Conservation (phyloP, 768 basidiomycete genomes). For the Mycena belliarum region DNA sequence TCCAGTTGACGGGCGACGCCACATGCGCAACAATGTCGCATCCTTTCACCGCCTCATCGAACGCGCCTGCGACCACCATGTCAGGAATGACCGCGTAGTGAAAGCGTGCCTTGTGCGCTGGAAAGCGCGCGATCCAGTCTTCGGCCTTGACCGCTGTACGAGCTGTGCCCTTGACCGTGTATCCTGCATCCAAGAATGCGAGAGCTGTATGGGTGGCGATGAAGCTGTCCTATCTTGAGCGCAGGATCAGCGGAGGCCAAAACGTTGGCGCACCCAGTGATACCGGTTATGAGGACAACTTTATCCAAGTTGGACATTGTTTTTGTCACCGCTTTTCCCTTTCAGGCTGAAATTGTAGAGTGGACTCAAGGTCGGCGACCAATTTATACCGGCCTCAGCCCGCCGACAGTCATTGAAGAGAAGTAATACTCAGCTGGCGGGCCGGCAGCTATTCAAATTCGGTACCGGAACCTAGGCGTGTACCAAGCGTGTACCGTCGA, state of each 20-base stretch:
- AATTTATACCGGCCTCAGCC: too few species aligned
- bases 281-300: slow-evolving; percentile 17
- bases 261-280: slow-evolving; percentile 9
- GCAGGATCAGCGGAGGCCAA: not conserved
- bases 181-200: slow-evolving; percentile 35
- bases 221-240: slow-evolving; percentile 25
- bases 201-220: slow-evolving; percentile 33
- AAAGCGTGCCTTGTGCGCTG: slow-evolving; percentile 30
- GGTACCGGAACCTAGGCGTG: too few species aligned
- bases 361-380: too few species aligned
- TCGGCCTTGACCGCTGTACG: slow-evolving; percentile 42
- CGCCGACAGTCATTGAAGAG: too few species aligned
- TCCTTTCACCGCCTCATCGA: slow-evolving; percentile 48
- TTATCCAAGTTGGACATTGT: too few species aligned
- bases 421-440: too few species aligned
- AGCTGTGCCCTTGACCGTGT: slow-evolving; percentile 38
- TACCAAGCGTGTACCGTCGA: too few species aligned
- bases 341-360: too few species aligned
- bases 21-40: slow-evolving; percentile 43
- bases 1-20: slow-evolving; percentile 24
- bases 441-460: too few species aligned
- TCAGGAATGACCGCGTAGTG: slow-evolving; percentile 46
- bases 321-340: too few species aligned
- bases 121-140: slow-evolving; percentile 37
- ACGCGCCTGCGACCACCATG: slow-evolving; percentile 36